These are phyloP conservation scores for Moelleriella libera DNA, from an alignment of 2,329 filamentous ascomycete genomes.

Conservation along the genomic window DNA sequence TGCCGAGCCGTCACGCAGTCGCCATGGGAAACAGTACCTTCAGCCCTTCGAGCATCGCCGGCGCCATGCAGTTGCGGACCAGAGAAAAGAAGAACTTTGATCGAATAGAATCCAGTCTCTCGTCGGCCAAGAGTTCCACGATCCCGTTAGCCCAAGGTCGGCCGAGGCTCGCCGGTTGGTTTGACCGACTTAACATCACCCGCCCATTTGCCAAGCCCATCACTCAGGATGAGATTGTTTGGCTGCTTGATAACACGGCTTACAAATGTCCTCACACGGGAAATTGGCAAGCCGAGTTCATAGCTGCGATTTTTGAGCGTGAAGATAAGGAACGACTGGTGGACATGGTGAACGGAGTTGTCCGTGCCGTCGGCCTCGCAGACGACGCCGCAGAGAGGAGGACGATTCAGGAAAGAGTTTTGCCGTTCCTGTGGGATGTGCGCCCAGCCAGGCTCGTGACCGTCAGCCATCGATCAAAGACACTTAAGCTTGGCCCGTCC, in stretches of 20 bases:
- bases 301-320: constrained; percentile 68
- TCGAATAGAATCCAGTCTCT: constrained; percentile 33
- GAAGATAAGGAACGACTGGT: constrained; percentile 53
- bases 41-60: constrained; percentile 14
- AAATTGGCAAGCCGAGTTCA: constrained; percentile 69
- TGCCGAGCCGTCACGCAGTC: neutral
- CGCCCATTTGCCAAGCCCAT: constrained; percentile 32
- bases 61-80: constrained; percentile 35
- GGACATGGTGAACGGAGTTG: constrained; percentile 55
- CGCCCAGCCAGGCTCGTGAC: constrained; percentile 54
- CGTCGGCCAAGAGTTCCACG: constrained; percentile 16
- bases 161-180: constrained; percentile 27
- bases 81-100: constrained; percentile 33
- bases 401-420: constrained; percentile 53
- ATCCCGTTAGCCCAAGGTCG: constrained; percentile 6
- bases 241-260: constrained; percentile 84
- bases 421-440: constrained; percentile 67
- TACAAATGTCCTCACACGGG: constrained; percentile 38
- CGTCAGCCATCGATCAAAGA: constrained; percentile 38
- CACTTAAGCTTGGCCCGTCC: constrained; percentile 51
- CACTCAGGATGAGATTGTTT: constrained; percentile 56
- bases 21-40: constrained; percentile 11
- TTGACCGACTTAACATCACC: constrained; percentile 42
- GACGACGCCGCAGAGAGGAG: constrained; percentile 41
- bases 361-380: constrained; percentile 52